These are phyloP conservation scores for Aspergillus uvarum DNA, from an alignment of 2,329 filamentous ascomycete species.

Conservation along the genomic window DNA sequence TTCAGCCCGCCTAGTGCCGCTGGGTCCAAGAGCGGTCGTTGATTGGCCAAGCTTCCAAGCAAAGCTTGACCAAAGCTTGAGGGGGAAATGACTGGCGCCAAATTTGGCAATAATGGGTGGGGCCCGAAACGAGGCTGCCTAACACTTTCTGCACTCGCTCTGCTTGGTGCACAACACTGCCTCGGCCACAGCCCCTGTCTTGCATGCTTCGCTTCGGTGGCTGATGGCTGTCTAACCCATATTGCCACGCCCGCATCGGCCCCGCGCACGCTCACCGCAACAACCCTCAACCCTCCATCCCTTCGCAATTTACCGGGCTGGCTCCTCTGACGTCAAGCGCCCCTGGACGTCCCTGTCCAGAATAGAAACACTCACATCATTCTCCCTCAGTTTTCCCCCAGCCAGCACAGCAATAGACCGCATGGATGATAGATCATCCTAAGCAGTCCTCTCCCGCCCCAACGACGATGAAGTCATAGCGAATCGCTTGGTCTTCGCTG, in stretches of 20 bases:
- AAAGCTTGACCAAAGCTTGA: slow-evolving; percentile 5
- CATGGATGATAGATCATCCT: no score
- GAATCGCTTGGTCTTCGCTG: neutral
- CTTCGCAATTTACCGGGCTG: neutral
- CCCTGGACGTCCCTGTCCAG: neutral
- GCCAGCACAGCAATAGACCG: no score
- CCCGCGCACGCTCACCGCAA: neutral
- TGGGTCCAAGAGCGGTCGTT: neutral
- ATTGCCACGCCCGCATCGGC: neutral
- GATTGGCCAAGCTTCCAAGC: slow-evolving; percentile 6
- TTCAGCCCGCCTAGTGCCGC: neutral
- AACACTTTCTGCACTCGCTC: neutral
- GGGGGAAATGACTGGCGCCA: neutral
- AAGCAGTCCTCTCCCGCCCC: no score
- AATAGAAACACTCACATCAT: no score
- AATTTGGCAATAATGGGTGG: neutral
- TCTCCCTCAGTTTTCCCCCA: no score
- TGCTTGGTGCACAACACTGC: neutral
- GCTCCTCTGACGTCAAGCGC: neutral
- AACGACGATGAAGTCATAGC: neutral
- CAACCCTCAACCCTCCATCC: no score
- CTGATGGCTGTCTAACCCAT: neutral
- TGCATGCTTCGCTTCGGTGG: no score
- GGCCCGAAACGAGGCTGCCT: neutral
- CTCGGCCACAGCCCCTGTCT: neutral